Conservation (phyloP, 2,329 filamentous ascomycete genomes). For the Mycosphaerella arachidis region DNA sequence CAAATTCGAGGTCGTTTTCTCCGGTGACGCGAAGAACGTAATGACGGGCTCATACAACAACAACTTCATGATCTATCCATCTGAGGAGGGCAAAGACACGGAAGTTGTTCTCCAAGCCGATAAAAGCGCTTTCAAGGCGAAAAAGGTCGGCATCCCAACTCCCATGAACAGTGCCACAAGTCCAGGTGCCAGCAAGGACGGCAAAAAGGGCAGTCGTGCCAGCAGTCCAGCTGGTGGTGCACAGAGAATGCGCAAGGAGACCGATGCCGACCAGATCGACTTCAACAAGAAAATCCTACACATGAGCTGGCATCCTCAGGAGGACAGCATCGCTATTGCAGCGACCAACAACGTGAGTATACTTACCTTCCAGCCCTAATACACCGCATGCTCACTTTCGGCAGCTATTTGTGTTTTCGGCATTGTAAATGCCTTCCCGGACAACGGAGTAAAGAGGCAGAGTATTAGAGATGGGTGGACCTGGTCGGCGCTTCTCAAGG, state of each 20-base stretch:
- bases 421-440: constrained; percentile 38
- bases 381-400: constrained; percentile 13
- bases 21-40: constrained; percentile 94
- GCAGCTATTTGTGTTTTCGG: constrained; percentile 55
- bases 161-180: constrained; percentile 84
- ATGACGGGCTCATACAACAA: constrained; percentile 99
- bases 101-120: constrained; percentile 97
- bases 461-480: background rate
- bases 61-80: constrained; percentile 99
- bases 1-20: constrained; percentile 99
- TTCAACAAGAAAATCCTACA: constrained; percentile 99
- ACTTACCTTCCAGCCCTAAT: background rate
- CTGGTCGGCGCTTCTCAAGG: background rate
- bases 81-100: constrained; percentile 90
- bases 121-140: constrained; percentile 98
- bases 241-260: constrained; percentile 97
- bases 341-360: constrained; percentile 94
- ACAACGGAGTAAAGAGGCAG: constrained; percentile 11
- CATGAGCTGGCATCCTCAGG: constrained; percentile 99
- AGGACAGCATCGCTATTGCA: constrained; percentile 98
- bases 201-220: constrained; percentile 84
- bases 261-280: constrained; percentile 97
- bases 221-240: constrained; percentile 84
- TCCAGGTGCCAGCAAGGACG: constrained; percentile 47
- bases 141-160: constrained; percentile 97